Conservation (phyloP, 2,329 filamentous ascomycete genomes). For the Colletotrichum sp. region DNA sequence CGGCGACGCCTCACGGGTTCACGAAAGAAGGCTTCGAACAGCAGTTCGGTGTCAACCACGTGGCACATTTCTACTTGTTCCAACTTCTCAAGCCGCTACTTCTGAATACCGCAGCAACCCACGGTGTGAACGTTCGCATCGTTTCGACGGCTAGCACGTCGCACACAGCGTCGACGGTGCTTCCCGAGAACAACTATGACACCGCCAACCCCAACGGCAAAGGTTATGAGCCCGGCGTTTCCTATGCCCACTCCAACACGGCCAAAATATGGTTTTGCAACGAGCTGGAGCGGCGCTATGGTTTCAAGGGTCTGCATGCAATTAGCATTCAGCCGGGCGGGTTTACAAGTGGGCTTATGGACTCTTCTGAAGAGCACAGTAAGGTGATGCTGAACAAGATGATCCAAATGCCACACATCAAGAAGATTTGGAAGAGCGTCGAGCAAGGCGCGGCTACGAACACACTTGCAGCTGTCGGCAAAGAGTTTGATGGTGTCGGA, state of each 20-base stretch:
- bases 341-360: not conserved
- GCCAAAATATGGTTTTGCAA: slow-evolving; percentile 57
- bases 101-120: slow-evolving; percentile 38
- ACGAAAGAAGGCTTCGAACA: slow-evolving; percentile 28
- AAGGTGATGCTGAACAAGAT: not conserved
- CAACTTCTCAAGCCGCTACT: slow-evolving; percentile 51
- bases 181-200: slow-evolving; percentile 22
- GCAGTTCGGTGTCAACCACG: slow-evolving; percentile 58
- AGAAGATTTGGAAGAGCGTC: not conserved
- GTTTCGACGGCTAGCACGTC: slow-evolving; percentile 44
- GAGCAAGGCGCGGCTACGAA: not conserved
- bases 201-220: slow-evolving; percentile 31
- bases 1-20: slow-evolving; percentile 10
- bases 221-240: slow-evolving; percentile 33
- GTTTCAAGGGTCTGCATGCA: slow-evolving; percentile 34
- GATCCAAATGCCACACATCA: not conserved
- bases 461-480: not conserved
- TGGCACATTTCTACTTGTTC: slow-evolving; percentile 59
- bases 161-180: slow-evolving; percentile 38
- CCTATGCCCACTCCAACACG: slow-evolving; percentile 54
- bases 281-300: slow-evolving; percentile 48
- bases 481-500: not conserved
- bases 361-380: not conserved
- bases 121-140: slow-evolving; percentile 47
- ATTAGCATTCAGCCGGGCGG: slow-evolving; percentile 11